Evolutionary conservation across 768 basidiomycete species (phyloP).

Genomic region (Saitozyma sp.): DNA sequence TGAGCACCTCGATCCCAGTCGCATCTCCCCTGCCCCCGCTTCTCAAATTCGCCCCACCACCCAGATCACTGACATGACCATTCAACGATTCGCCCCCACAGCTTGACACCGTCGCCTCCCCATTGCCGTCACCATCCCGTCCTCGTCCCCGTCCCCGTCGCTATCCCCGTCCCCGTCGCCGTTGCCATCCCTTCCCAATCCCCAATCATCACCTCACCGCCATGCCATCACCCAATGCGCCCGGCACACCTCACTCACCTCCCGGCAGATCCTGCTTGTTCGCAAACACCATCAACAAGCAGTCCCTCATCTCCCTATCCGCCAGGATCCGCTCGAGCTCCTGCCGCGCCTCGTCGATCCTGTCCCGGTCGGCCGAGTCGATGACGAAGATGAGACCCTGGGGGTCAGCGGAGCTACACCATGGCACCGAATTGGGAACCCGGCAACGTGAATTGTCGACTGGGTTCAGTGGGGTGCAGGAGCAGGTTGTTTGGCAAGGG

Average conservation of each 20-base stretch:
- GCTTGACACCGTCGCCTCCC: too few relatives aligned
- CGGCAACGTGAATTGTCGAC: background rate
- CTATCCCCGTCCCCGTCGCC: too few relatives aligned
- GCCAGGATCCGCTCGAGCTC: slow-evolving; percentile 94
- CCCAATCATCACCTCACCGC: too few relatives aligned
- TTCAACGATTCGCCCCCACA: too few relatives aligned
- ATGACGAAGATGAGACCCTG: slow-evolving; percentile 93
- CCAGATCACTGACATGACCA: too few relatives aligned
- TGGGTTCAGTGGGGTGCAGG: background rate
- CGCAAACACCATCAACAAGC: slow-evolving; percentile 93
- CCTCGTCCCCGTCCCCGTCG: too few relatives aligned
- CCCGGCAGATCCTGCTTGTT: slow-evolving; percentile 99
- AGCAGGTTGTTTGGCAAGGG: background rate
- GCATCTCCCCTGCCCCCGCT: too few relatives aligned
- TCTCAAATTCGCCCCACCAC: too few relatives aligned
- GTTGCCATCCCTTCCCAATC: too few relatives aligned
- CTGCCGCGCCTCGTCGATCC: slow-evolving; percentile 93
- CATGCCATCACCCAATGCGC: too few relatives aligned
- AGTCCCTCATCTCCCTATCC: slow-evolving; percentile 98
- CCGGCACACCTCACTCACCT: slow-evolving; percentile 60
- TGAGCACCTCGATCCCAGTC: too few relatives aligned
- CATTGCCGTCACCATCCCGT: too few relatives aligned
- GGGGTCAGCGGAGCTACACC: background rate
- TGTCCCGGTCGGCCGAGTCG: slow-evolving; percentile 90
- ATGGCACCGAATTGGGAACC: background rate